Evolutionary conservation across 768 basidiomycete species (phyloP).

Genomic region (Cystobasidium ongulense): DNA sequence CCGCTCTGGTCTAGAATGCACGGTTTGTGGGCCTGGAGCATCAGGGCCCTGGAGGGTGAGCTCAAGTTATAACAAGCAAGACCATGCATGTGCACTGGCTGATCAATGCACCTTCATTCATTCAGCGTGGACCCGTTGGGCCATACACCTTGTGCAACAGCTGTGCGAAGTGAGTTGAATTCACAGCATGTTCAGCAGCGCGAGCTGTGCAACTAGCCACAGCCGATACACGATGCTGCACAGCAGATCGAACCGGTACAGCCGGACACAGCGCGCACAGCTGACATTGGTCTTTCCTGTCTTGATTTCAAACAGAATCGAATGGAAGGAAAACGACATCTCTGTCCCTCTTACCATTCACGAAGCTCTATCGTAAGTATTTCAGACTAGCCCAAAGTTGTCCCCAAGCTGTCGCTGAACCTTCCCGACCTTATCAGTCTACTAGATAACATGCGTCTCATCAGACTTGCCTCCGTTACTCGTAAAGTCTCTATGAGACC

Average conservation of each 20-base stretch:
- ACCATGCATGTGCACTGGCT: background rate
- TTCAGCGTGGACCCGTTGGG: constrained; percentile 11
- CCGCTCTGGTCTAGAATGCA: background rate
- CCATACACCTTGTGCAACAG: constrained; percentile 24
- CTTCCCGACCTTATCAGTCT: background rate
- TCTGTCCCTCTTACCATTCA: background rate
- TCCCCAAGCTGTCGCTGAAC: too few relatives aligned
- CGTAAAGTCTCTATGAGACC: background rate
- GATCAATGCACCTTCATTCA: background rate
- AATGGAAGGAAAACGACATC: background rate
- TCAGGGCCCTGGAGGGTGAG: constrained; percentile 13
- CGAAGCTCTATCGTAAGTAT: constrained; percentile 25
- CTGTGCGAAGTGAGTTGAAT: constrained; percentile 1
- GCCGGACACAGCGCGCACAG: too few relatives aligned
- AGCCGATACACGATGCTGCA: too few relatives aligned
- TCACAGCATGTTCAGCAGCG: background rate
- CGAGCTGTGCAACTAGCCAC: too few relatives aligned
- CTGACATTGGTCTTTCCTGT: background rate
- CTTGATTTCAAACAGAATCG: background rate
- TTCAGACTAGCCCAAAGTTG: background rate
- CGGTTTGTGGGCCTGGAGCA: constrained; percentile 15
- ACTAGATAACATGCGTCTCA: constrained; percentile 27
- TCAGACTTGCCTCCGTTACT: background rate
- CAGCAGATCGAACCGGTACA: background rate
- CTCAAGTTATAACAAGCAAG: background rate